phyloP scores from a whole-genome alignment of 805 yeast genomes.

The Saccharomycopsis sp. region DNA sequence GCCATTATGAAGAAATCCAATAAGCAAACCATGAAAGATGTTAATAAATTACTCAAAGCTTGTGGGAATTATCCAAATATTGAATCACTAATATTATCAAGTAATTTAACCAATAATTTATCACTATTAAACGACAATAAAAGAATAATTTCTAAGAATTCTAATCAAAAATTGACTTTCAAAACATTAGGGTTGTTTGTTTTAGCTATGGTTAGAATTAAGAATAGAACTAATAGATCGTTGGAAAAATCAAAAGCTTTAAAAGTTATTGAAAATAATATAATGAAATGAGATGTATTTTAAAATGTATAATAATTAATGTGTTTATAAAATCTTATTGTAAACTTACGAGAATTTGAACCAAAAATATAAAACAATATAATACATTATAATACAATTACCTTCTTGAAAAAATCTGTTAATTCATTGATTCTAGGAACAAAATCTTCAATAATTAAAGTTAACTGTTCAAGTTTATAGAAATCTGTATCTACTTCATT shows the following conservation, averaged over 20 bases:
- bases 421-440: constrained; percentile 26
- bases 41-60: constrained; percentile 22
- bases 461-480: constrained; percentile 42
- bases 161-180: constrained; percentile 11
- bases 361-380: too few species aligned
- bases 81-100: not conserved
- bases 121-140: not conserved
- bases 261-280: constrained; percentile 1
- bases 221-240: constrained; percentile 18
- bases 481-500: constrained; percentile 41
- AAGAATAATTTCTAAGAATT: not conserved
- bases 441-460: constrained; percentile 31
- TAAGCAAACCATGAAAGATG: constrained; percentile 22
- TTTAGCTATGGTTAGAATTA: constrained; percentile 23
- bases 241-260: constrained; percentile 4
- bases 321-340: not conserved
- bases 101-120: not conserved
- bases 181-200: constrained; percentile 22
- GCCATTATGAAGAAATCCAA: constrained; percentile 23
- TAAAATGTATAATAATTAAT: not conserved
- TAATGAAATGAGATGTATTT: not conserved
- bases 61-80: constrained; percentile 15
- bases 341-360: too few species aligned
- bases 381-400: too few species aligned
- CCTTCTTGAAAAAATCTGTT: constrained; percentile 24